Evolutionary conservation across 2,329 filamentous ascomycete genomes (phyloP), one percentile per base, ranked within the genome.

Genomic region (Aureobasidium sp.): DNA sequence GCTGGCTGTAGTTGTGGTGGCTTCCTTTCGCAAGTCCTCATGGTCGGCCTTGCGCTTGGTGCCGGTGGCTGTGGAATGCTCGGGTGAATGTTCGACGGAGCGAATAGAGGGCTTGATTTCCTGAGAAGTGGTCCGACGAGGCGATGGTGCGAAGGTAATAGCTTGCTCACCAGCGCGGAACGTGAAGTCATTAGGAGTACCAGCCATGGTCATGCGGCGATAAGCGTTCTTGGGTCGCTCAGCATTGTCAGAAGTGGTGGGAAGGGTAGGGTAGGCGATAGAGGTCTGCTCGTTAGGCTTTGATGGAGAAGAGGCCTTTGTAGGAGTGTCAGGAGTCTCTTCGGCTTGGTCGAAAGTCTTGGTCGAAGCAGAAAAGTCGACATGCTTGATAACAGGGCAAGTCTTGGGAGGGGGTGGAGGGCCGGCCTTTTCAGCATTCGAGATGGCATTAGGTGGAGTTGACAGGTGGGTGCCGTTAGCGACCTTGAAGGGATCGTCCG

Each of bases 311-410:
- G 62, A 70, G 68, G 50, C 66, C 67, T 62, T 68, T 45, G 62
- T 70, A 2, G 67, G 67, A 5, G 65, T 68, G 44, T 64, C 65
- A 37, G 61, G 59, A 24, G 58, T 65, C 15, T 63, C 50, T n/a
- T 66, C 64, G 33, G 61, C 62, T 19, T 40, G 19, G 17, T 50
- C 52, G 8, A 58, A 69, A 62, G 63, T 72, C 68, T 71, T 76
- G 66, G 66, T 89, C 82, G 39, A 73, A 1, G 86, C 87, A 0
- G 88, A 91, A 69, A 96, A 96, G 56, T 89, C 86, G 39, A 96
- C 90, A 61, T 84, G 87, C 77, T 95, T 96, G 73, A 85, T 89
- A 27, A 85, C 82, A 35, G 86, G 85, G 8, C 88, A 88, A 1
- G 88, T 90, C 5, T 84, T 85, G 60, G 84, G 75, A 29, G 72